Base-by-base conservation (phyloP, 306 rosid species). In the Fagus sylvatica region DNA sequence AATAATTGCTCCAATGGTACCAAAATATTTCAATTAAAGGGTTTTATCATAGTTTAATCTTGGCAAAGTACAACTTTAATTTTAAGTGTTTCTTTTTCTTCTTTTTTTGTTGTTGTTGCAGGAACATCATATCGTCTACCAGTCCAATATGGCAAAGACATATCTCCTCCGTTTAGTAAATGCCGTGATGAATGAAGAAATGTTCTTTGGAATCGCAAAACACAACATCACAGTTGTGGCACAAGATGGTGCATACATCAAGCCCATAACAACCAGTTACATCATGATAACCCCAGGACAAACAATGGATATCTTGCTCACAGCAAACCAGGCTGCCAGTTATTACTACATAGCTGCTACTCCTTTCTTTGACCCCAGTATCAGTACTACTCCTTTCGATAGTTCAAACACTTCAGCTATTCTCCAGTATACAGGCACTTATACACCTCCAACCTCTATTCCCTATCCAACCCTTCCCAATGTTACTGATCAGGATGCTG, bases 251-350 rank as follows among this genome's bases (percentile, higher is more conserved):
- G 34, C 79, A 39, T 86, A 86, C 81, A 56, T 80, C 7, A 83
- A 80, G 64, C 85, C 89, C 1, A 30, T 83, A 2, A 83, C 36
- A 15, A 71, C 81, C 11, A 5, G 13, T 4, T 86, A 77, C 79
- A 78, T 86, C 33, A 60, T 80, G 76, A 86, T 83, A 57, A 19
- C 79, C 8, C 89, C 89, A 6, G 89, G 89, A 19, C 85, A 86
- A 74, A 83, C 89, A 36, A 80, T 86, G 85, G 89, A 86, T 15
- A 55, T 83, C 13, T 81, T 86, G 72, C 33, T 86, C 54, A 70
- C 77, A 17, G 82, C 88, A 76, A 80, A 72, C 40, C 83, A 81
- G 12, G 9, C 76, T 30, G 40, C 37, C 3, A 57, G 76, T 59
- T 36, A 22, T 2, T 85, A 85, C 37, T 85, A 85, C 76, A 78